phyloP scores from a whole-genome alignment of 768 basidiomycete species.

The Suillus spraguei region DNA sequence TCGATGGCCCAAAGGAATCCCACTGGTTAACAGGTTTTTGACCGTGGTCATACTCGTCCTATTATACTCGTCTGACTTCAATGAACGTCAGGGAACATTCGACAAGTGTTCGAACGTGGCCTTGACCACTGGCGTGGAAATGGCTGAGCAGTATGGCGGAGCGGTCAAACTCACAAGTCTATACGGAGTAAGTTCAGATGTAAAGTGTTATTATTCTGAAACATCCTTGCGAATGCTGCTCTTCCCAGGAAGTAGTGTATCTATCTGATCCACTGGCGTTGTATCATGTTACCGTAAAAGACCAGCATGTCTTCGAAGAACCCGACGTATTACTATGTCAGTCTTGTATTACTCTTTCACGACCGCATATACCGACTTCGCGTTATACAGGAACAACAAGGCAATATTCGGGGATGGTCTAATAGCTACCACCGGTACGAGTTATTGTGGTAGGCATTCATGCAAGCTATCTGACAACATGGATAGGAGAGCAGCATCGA shows the following conservation, averaged over 20 bases:
- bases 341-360: slow-evolving; percentile 13
- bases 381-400: slow-evolving; percentile 40
- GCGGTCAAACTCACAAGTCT: not conserved
- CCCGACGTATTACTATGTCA: slow-evolving; percentile 45
- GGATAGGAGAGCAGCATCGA: slow-evolving; percentile 42
- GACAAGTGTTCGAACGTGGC: not conserved
- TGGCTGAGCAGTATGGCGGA: slow-evolving; percentile 2
- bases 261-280: slow-evolving; percentile 52
- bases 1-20: not conserved
- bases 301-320: slow-evolving; percentile 52
- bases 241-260: slow-evolving; percentile 26
- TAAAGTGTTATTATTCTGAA: slow-evolving; percentile 12
- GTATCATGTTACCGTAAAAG: slow-evolving; percentile 48
- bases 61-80: not conserved
- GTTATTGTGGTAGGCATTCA: slow-evolving; percentile 20
- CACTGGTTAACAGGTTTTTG: not conserved
- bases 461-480: not conserved
- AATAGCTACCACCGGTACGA: slow-evolving; percentile 30
- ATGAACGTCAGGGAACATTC: not conserved
- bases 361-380: not conserved
- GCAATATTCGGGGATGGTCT: slow-evolving; percentile 51
- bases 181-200: slow-evolving; percentile 5
- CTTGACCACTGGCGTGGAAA: not conserved
- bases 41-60: not conserved
- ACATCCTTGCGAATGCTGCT: slow-evolving; percentile 8